Evolutionary conservation across 768 basidiomycete species (phyloP).

Genomic region (Pulveroboletus sp.): DNA sequence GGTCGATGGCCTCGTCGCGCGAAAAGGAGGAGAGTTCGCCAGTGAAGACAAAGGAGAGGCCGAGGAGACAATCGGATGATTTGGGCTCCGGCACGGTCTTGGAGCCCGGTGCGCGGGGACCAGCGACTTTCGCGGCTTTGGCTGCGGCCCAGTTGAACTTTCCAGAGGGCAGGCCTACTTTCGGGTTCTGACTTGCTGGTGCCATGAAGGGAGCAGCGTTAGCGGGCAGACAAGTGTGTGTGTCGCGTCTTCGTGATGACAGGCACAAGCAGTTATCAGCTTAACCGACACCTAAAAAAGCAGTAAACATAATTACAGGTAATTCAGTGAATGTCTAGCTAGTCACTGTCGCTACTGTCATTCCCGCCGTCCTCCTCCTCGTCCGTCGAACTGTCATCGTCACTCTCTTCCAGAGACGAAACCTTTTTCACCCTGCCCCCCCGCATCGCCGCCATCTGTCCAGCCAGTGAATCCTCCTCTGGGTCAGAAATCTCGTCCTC

Average conservation of each 20-base stretch:
- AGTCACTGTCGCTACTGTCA: conserved; percentile 29
- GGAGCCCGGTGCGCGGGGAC: conserved; percentile 52
- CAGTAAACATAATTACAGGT: neutral
- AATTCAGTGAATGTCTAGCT: neutral
- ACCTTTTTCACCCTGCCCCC: conserved; percentile 79
- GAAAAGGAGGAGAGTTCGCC: conserved; percentile 86
- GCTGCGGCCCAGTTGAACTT: conserved; percentile 45
- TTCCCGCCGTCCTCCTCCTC: conserved; percentile 24
- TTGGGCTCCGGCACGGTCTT: conserved; percentile 66
- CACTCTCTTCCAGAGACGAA: conserved; percentile 30
- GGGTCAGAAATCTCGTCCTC: conserved; percentile 98
- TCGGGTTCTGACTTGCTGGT: conserved; percentile 1
- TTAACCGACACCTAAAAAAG: no score
- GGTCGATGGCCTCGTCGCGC: conserved; percentile 79
- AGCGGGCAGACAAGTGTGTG: neutral
- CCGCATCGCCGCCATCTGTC: conserved; percentile 96
- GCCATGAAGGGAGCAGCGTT: neutral
- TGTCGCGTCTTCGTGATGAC: neutral
- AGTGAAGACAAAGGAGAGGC: conserved; percentile 91
- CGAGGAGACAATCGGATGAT: conserved; percentile 76
- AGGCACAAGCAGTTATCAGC: no score
- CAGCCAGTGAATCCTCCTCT: conserved; percentile 92
- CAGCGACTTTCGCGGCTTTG: conserved; percentile 57
- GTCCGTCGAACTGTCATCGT: conserved; percentile 27
- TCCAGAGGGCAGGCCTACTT: conserved; percentile 1